Percentiles rank a stretch among this genome's conserved stretches.
These are phyloP conservation scores for Dactylellina drechsleri DNA, from an alignment of 2,329 filamentous ascomycete genomes.

Conservation along the genomic window DNA sequence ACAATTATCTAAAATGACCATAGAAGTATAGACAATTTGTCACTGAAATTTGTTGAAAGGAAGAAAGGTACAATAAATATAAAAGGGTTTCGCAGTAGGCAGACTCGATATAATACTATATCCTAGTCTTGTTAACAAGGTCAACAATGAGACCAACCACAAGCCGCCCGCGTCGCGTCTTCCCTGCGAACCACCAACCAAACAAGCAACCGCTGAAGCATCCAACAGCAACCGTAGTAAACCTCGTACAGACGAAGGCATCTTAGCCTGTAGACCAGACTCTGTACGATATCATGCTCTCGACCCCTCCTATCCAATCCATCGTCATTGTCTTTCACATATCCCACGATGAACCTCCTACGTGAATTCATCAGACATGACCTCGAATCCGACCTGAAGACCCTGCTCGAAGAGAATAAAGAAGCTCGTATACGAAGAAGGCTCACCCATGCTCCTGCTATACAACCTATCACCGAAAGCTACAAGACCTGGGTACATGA, in stretches of 20 bases:
- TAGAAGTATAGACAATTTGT: too few species aligned
- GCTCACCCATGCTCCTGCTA: background rate
- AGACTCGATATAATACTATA: too few species aligned
- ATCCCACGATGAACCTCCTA: conserved; percentile 28
- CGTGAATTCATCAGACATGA: conserved; percentile 40
- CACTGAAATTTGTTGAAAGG: too few species aligned
- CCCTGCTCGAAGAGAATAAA: conserved; percentile 7
- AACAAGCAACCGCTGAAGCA: too few species aligned
- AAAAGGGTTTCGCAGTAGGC: too few species aligned
- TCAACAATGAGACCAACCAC: too few species aligned
- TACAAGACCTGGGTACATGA: too few species aligned
- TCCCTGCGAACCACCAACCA: background rate
- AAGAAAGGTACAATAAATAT: too few species aligned
- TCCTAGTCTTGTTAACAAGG: too few species aligned
- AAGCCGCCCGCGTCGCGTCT: conserved; percentile 12
- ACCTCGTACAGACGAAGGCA: too few species aligned
- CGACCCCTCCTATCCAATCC: background rate
- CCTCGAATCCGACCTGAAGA: conserved; percentile 28
- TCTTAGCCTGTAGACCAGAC: background rate
- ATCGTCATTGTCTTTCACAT: background rate
- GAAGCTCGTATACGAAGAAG: conserved; percentile 9
- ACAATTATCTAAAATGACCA: too few species aligned
- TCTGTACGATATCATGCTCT: conserved; percentile 7
- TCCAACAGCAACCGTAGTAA: too few species aligned
- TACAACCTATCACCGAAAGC: background rate